Evolutionary conservation across 1,139 yeast genomes (phyloP), one percentile per base, ranked within the genome.

Genomic region (Hansenula anomala): DNA sequence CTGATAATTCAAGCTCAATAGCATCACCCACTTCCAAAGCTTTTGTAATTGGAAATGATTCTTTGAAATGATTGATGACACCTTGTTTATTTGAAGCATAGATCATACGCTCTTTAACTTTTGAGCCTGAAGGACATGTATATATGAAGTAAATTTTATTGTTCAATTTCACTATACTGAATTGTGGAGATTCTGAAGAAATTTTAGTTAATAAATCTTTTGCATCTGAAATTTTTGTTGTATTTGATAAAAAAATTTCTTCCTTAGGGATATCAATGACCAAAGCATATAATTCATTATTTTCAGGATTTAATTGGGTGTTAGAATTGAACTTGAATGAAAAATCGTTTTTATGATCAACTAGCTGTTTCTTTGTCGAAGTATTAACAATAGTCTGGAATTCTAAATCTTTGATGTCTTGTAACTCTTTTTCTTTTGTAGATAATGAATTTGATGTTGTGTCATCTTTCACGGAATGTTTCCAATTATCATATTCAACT

Each of bases 21-120:
- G 81, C 62, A 56, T 83, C 90, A 9, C 90, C 90, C 33, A 80
- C 77, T 56, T 83, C 90, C 19, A 80, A 54, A 38, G 73, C 73
- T 33, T 67, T 67, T 19, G 67, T 61, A 4, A 54, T 49, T 29
- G 69, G 54, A 15, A 55, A 54, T 29, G 63, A 60, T 15, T 54
- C 48, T 40, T 63, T 58, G 49, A 87, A 68, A 42, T 73, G 71
- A 36, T 67, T 69, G 28, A 81, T 61, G 41, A 87, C 73, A 4
- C 88, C 85, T 43, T 73, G 76, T 54, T 89, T 83, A 46, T 81
- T 82, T 3, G 96, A 75, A 2, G 97, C 97, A 56, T 88, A 89
- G 34, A 90, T 61, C 97, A 92, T 92, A 51, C 97, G 75, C 40
- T 89, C 95, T 60, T 83, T 85, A 34, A 92, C 94, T 59, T 81